Conservation (phyloP, 140 eudicot genomes). For the Flaveria floridana region DNA sequence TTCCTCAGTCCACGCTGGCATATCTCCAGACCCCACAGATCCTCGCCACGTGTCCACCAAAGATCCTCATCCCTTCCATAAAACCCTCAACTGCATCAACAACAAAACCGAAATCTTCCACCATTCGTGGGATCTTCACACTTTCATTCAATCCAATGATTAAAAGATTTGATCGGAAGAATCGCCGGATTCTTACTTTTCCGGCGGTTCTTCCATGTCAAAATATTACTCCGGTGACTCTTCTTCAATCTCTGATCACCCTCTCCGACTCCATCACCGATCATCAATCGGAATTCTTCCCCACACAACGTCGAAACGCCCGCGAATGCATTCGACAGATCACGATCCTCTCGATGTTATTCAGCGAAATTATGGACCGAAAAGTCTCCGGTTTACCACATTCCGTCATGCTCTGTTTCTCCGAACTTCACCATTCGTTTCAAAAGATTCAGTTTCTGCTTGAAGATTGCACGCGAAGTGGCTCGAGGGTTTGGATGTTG, state of each 20-base stretch:
- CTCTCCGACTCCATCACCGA: slow-evolving; percentile 40
- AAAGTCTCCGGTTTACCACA: slow-evolving; percentile 16
- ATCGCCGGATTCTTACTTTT: slow-evolving; percentile 75
- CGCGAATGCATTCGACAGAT: slow-evolving; percentile 63
- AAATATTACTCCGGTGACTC: slow-evolving; percentile 58
- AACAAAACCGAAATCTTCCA: slow-evolving; percentile 14
- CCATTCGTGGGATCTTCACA: neutral
- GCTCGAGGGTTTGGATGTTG: slow-evolving; percentile 46
- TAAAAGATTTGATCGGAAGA: slow-evolving; percentile 40
- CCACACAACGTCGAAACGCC: slow-evolving; percentile 49
- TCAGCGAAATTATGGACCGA: slow-evolving; percentile 48
- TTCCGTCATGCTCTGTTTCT: slow-evolving; percentile 50
- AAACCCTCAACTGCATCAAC: slow-evolving; percentile 32
- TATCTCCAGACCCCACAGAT: slow-evolving; percentile 28
- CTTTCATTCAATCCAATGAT: slow-evolving; percentile 40
- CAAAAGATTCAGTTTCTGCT: slow-evolving; percentile 56
- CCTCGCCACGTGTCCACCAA: slow-evolving; percentile 50
- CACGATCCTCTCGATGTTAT: slow-evolving; percentile 47
- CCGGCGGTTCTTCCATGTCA: slow-evolving; percentile 84
- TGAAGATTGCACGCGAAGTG: slow-evolving; percentile 59
- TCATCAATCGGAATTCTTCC: slow-evolving; percentile 36
- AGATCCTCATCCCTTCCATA: slow-evolving; percentile 26
- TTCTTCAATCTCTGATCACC: slow-evolving; percentile 52
- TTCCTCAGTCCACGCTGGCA: slow-evolving; percentile 12
- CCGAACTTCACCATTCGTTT: slow-evolving; percentile 66